Evolutionary conservation across 1,284 basidiomycete species (phyloP).

Genomic region (Sporisorium exsertum): DNA sequence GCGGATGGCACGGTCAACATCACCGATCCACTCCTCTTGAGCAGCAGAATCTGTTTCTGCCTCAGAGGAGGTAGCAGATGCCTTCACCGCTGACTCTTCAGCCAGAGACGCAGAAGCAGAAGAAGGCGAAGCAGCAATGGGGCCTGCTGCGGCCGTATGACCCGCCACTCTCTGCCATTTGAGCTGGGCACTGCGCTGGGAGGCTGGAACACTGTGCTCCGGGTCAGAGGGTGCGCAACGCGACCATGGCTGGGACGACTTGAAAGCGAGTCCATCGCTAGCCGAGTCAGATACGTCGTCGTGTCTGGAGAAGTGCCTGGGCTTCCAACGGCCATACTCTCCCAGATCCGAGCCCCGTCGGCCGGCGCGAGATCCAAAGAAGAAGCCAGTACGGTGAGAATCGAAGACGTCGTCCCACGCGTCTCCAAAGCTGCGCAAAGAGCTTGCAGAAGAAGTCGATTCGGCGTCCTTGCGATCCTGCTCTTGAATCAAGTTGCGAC

Average conservation of each 20-base stretch:
- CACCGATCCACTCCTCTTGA: conserved; percentile 46
- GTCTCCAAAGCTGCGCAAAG: conserved; percentile 10
- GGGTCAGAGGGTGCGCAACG: conserved; percentile 1
- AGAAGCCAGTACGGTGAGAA: conserved; percentile 19
- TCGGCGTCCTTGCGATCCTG: conserved; percentile 29
- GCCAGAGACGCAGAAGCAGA: not conserved
- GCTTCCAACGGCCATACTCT: conserved; percentile 10
- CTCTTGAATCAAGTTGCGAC: conserved; percentile 30
- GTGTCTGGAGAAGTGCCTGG: conserved; percentile 7
- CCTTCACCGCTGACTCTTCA: not conserved
- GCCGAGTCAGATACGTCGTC: conserved; percentile 12
- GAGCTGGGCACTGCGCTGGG: conserved; percentile 19
- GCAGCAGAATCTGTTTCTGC: not conserved
- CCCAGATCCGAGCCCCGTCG: conserved; percentile 19
- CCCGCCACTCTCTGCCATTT: conserved; percentile 42
- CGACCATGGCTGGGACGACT: conserved; percentile 10
- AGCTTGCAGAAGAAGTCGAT: conserved; percentile 1
- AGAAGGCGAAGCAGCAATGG: not conserved
- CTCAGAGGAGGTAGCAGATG: not conserved
- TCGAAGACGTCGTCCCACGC: conserved; percentile 24
- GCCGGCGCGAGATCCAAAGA: conserved; percentile 27
- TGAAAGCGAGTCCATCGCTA: conserved; percentile 11
- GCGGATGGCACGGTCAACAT: conserved; percentile 38
- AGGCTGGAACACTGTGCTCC: not conserved
- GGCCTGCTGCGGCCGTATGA: conserved; percentile 8